A percentile compares a stretch with the other conserved stretches of the same genome.
Evolutionary conservation across 306 rosid species (phyloP).

Genomic region (Quercus glauca): DNA sequence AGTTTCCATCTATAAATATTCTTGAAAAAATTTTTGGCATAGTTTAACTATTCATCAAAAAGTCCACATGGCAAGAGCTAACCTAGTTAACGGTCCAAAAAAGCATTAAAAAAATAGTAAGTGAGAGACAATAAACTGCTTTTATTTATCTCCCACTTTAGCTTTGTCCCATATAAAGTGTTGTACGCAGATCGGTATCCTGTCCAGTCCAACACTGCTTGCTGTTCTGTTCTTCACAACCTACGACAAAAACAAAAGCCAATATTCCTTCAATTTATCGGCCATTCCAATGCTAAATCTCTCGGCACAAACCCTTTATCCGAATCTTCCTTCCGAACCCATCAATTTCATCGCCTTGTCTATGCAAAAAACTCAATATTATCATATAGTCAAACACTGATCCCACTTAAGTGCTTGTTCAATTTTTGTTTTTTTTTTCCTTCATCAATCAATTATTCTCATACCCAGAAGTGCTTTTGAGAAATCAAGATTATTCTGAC

Average conservation of each 20-base stretch:
- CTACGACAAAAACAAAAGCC: too few species aligned
- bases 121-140: too few species aligned
- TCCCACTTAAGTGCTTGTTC: neutral
- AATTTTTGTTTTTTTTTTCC: neutral
- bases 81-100: too few species aligned
- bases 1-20: too few species aligned
- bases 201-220: neutral
- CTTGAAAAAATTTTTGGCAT: too few species aligned
- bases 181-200: neutral
- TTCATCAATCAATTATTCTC: too few species aligned
- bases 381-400: neutral
- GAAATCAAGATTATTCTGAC: neutral
- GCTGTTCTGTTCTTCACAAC: neutral
- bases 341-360: constrained; percentile 2
- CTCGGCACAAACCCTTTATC: neutral
- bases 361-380: neutral
- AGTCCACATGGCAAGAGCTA: too few species aligned
- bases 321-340: constrained; percentile 5
- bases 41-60: too few species aligned
- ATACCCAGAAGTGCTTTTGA: neutral
- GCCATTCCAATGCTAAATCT: neutral
- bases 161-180: too few species aligned
- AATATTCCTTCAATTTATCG: constrained; percentile 1
- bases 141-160: too few species aligned
- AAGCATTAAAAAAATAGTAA: too few species aligned